Evolutionary conservation across 805 yeast species (phyloP), one percentile per base, ranked within the genome.

Genomic region (Saccharomycopsis guyanensis): DNA sequence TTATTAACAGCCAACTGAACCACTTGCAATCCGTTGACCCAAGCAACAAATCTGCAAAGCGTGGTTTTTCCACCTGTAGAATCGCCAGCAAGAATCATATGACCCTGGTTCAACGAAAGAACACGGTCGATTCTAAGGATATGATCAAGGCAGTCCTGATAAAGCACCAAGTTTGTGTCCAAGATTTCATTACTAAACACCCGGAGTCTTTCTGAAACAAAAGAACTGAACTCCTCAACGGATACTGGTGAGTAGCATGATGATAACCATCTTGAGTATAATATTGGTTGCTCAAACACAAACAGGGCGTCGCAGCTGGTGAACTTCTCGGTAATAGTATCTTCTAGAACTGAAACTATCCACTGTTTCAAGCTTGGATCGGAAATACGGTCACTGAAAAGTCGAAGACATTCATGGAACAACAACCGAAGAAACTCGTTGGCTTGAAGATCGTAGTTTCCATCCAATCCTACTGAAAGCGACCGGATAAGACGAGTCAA

Each of bases 41-140:
- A 91, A 0, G 95, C 78, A 3, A 86, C 96, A 70, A 91, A 91
- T 51, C 78, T 75, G 0, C 84, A 69, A 45, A 88, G 57, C 0
- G 89, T 80, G 0, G 86, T 73, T 59, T 85, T 86, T 1, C 97
- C 97, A 54, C 88, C 77, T 1, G 94, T 75, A 45, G 86, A 73
- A 1, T 86, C 77, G 0, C 97, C 97, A 18, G 86, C 82, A 34
- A 91, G 59, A 53, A 91, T 85, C 69, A 86, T 62, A 61, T 91
- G 97, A 0, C 97, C 97, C 57, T 89, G 97, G 0, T 82, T 80
- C 56, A 87, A 95, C 44, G 80, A 72, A 41, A 91, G 60, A 0
- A 86, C 91, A 47, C 97, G 66, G 56, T 89, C 96, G 40, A 89
- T 77, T 49, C 95, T 64, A 23, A 91, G 63, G 19, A 82, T 71